These are phyloP conservation scores for Scheffersomyces ergatensis DNA, from an alignment of 805 yeast genomes.

Conservation along the genomic window DNA sequence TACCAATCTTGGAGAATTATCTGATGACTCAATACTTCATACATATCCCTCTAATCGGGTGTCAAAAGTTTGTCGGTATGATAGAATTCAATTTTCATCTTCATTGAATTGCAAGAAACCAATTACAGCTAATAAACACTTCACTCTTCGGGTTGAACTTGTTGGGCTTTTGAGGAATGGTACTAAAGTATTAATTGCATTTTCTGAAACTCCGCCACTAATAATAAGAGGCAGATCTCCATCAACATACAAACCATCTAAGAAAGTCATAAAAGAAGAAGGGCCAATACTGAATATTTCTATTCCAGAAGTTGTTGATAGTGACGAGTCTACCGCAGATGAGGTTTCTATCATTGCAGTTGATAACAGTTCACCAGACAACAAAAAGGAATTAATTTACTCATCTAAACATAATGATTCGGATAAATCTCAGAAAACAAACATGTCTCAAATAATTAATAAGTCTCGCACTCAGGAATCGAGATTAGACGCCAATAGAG, in stretches of 20 bases:
- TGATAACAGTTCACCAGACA: too few relatives aligned
- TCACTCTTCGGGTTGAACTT: slow-evolving; percentile 50
- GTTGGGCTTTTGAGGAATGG: slow-evolving; percentile 41
- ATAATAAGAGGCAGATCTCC: slow-evolving; percentile 68
- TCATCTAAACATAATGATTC: too few relatives aligned
- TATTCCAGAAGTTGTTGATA: too few relatives aligned
- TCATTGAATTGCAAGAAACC: slow-evolving; percentile 46
- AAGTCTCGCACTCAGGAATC: too few relatives aligned
- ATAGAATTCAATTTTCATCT: slow-evolving; percentile 65
- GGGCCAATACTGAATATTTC: too few relatives aligned
- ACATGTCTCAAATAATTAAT: too few relatives aligned
- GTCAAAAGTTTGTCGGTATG: slow-evolving; percentile 62
- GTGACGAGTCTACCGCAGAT: too few relatives aligned
- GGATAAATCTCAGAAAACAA: too few relatives aligned
- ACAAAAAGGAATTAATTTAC: too few relatives aligned
- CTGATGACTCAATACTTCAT: slow-evolving; percentile 21
- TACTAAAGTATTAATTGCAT: slow-evolving; percentile 34
- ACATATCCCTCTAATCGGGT: slow-evolving; percentile 50
- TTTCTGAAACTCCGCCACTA: slow-evolving; percentile 56
- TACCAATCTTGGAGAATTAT: background rate
- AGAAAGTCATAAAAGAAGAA: background rate
- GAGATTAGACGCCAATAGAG: too few relatives aligned
- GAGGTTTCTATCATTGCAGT: too few relatives aligned
- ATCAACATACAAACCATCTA: slow-evolving; percentile 42
- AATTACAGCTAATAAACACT: slow-evolving; percentile 44